Conservation (phyloP, 2,329 filamentous ascomycete genomes). For the Cryphonectria nitschkei region DNA sequence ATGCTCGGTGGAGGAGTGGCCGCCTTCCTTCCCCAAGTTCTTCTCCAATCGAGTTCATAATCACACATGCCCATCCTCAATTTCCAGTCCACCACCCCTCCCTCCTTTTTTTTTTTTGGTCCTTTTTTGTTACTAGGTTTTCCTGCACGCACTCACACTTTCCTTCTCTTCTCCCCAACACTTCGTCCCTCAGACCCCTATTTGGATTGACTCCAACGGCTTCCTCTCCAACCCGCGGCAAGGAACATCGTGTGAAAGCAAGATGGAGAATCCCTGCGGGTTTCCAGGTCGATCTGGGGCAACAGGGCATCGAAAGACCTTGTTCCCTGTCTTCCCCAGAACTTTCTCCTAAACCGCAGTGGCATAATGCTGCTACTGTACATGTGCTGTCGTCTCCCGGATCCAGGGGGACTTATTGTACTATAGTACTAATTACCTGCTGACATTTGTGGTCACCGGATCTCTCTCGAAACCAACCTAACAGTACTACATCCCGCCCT, state of each 20-base stretch:
- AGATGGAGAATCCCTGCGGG: conserved; percentile 18
- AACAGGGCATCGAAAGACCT: conserved; percentile 10
- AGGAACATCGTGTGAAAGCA: conserved; percentile 20
- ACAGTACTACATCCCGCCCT: conserved; percentile 3
- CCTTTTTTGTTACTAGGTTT: neutral
- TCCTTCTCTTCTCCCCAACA: too few relatives aligned
- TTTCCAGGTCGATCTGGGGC: conserved; percentile 9
- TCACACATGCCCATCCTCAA: neutral
- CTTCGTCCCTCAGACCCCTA: neutral
- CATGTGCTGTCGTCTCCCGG: conserved; percentile 18
- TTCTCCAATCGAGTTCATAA: conserved; percentile 15
- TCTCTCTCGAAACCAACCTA: conserved; percentile 8
- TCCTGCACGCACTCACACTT: too few relatives aligned
- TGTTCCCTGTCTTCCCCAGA: conserved; percentile 30
- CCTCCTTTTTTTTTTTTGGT: too few relatives aligned
- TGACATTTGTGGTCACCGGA: conserved; percentile 16
- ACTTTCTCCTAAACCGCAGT: neutral
- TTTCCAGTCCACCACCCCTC: neutral
- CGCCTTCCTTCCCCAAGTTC: neutral
- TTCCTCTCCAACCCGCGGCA: conserved; percentile 21
- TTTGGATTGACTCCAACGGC: neutral
- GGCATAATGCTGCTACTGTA: neutral
- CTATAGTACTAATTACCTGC: conserved; percentile 10
- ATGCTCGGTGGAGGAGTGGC: conserved; percentile 5
- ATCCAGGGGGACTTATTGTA: neutral